Evolutionary conservation across 768 basidiomycete genomes (phyloP).

Genomic region (Leucocoprinus sp.): DNA sequence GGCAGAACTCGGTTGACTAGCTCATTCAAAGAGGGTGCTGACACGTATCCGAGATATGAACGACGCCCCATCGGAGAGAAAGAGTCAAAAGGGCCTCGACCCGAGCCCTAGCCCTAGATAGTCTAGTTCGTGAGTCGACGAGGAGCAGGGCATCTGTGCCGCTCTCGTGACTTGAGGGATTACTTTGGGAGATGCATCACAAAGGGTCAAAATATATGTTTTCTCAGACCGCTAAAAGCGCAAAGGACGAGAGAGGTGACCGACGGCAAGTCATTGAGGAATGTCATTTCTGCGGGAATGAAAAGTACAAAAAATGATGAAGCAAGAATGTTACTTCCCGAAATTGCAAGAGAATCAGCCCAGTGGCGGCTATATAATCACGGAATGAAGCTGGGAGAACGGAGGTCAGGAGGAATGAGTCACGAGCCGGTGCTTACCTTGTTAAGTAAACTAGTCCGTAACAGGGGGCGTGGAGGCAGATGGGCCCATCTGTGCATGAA

Average conservation of each 20-base stretch:
- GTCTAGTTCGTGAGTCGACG: not conserved
- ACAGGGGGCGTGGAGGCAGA: not conserved
- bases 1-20: too few relatives aligned
- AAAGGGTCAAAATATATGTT: not conserved
- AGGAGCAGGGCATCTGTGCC: not conserved
- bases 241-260: not conserved
- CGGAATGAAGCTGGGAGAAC: not conserved
- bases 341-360: not conserved
- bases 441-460: not conserved
- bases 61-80: not conserved
- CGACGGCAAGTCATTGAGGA: not conserved
- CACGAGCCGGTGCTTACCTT: not conserved
- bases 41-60: not conserved
- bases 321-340: not conserved
- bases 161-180: not conserved
- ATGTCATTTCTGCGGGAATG: not conserved
- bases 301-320: not conserved
- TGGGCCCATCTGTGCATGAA: not conserved
- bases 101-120: not conserved
- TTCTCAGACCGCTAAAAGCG: not conserved
- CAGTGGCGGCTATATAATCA: not conserved
- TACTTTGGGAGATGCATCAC: not conserved
- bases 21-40: not conserved
- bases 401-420: not conserved
- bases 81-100: not conserved